Evolutionary conservation across 1,284 basidiomycete species (phyloP).

Genomic region (Ceratobasidium sp.): DNA sequence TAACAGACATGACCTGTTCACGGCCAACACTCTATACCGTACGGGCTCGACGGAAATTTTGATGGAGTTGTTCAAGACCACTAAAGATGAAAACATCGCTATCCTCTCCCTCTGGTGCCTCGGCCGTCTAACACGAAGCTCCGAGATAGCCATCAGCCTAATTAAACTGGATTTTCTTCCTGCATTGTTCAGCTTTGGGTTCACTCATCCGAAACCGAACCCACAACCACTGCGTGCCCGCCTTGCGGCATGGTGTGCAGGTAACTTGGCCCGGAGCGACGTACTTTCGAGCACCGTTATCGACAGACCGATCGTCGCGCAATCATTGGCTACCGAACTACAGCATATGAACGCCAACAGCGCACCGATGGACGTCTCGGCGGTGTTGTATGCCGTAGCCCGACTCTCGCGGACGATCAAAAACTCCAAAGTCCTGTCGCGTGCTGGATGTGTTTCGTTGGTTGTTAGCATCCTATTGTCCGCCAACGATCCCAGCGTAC

Average conservation of each 20-base stretch:
- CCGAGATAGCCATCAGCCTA: constrained; percentile 38
- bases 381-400: constrained; percentile 39
- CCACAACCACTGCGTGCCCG: constrained; percentile 10
- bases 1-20: constrained; percentile 37
- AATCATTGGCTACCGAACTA: not conserved
- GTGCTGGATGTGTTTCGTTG: constrained; percentile 32
- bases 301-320: constrained; percentile 20
- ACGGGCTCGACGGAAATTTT: constrained; percentile 31
- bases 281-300: constrained; percentile 33
- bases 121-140: constrained; percentile 34
- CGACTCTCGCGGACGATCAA: constrained; percentile 38
- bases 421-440: constrained; percentile 38
- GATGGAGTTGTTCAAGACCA: constrained; percentile 39
- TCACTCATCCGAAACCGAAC: constrained; percentile 24
- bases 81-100: constrained; percentile 28
- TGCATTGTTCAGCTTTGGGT: constrained; percentile 24
- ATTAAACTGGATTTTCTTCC: constrained; percentile 38
- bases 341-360: constrained; percentile 18
- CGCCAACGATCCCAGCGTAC: constrained; percentile 35
- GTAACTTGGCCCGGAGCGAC: constrained; percentile 42
- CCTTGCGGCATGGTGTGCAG: constrained; percentile 39
- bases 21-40: constrained; percentile 41
- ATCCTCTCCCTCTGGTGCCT: constrained; percentile 39
- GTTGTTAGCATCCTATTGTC: constrained; percentile 23
- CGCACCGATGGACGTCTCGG: not conserved